Conservation (phyloP, 257 asterid genomes). For the Nicotiana attenuata region DNA sequence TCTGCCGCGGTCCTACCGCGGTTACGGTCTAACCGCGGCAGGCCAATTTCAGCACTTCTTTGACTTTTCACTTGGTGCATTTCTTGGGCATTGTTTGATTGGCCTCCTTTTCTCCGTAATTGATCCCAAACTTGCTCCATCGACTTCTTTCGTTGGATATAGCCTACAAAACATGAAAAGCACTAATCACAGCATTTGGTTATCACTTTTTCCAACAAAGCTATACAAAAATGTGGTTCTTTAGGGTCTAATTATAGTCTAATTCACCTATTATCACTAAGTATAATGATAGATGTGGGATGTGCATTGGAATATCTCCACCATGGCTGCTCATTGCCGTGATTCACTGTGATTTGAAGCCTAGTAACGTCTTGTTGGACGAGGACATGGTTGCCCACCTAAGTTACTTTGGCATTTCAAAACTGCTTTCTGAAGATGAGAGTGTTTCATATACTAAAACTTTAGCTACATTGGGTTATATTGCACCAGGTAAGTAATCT, state of each 20-base stretch:
- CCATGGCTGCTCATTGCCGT: neutral
- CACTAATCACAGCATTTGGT: neutral
- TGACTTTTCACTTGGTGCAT: too few species aligned
- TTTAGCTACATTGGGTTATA: conserved; percentile 11
- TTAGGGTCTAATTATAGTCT: too few species aligned
- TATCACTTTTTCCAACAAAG: too few species aligned
- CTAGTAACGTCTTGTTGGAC: neutral
- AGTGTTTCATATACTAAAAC: neutral
- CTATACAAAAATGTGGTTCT: too few species aligned
- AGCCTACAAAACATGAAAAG: too few species aligned
- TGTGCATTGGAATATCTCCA: conserved; percentile 9
- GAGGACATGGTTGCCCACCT: conserved; percentile 9
- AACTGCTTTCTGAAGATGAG: neutral
- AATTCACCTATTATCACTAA: neutral
- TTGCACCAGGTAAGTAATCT: conserved; percentile 7
- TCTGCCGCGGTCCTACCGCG: too few species aligned
- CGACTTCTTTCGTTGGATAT: too few species aligned
- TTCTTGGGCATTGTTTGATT: too few species aligned
- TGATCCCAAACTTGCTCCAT: too few species aligned
- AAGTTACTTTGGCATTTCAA: conserved; percentile 10
- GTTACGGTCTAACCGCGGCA: too few species aligned
- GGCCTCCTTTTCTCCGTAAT: too few species aligned
- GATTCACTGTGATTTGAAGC: conserved; percentile 8
- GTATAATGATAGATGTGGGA: conserved; percentile 4
- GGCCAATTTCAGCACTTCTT: too few species aligned